phyloP scores from a whole-genome alignment of 768 basidiomycete species.

The Podaxis sp. region DNA sequence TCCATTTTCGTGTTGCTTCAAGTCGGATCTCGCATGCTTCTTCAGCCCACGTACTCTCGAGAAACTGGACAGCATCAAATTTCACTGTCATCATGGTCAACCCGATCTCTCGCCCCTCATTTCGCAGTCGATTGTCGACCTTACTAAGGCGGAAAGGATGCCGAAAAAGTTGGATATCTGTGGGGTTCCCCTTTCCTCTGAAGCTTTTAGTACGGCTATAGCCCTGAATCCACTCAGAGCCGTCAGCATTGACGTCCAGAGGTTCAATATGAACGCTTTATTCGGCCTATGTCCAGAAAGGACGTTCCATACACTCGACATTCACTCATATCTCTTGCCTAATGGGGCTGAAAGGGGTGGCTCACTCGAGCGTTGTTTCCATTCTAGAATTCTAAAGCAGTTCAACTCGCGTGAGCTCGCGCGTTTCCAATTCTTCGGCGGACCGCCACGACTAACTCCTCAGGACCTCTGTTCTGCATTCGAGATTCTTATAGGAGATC shows the following conservation, averaged over 20 bases:
- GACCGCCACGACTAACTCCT: neutral
- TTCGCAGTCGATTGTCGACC: neutral
- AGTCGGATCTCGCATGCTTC: neutral
- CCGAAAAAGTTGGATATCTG: slow-evolving; percentile 1
- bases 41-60: neutral
- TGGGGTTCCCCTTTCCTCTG: neutral
- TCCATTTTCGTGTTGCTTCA: neutral
- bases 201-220: neutral
- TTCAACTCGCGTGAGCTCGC: neutral
- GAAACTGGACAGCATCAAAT: neutral
- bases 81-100: neutral
- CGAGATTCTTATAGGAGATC: slow-evolving; percentile 2
- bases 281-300: neutral
- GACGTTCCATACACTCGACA: neutral
- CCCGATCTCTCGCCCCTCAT: neutral
- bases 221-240: neutral
- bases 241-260: neutral
- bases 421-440: neutral
- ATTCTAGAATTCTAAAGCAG: neutral
- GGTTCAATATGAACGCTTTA: neutral
- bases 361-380: neutral
- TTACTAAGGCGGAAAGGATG: neutral
- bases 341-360: slow-evolving; percentile 1
- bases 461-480: neutral
- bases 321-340: neutral